These are phyloP conservation scores for Peziza echinospora DNA, from an alignment of 495 filamentous ascomycete genomes.

Conservation along the genomic window DNA sequence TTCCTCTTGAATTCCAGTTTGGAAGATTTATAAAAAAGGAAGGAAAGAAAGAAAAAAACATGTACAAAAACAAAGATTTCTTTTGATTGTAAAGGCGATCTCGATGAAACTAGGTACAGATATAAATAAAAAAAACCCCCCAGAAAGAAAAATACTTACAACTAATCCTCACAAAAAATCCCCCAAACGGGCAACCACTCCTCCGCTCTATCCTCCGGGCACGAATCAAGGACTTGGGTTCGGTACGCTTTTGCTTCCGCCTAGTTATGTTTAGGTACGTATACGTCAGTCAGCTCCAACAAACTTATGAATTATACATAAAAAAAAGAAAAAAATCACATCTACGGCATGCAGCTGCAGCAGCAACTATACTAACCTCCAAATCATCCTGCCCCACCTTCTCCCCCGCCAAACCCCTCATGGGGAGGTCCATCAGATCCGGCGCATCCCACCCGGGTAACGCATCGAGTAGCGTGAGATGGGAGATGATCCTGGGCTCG, in stretches of 20 bases:
- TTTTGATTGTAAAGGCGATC: too few relatives aligned
- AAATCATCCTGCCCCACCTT: neutral
- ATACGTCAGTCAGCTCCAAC: neutral
- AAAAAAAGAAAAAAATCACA: neutral
- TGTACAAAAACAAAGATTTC: too few relatives aligned
- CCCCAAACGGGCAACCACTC: neutral
- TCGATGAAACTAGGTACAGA: too few relatives aligned
- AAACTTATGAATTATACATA: neutral
- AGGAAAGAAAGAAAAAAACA: too few relatives aligned
- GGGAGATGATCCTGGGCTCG: neutral
- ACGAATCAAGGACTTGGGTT: neutral
- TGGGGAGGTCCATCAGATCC: neutral
- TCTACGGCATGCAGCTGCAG: too few relatives aligned
- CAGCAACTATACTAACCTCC: too few relatives aligned
- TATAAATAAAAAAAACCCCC: too few relatives aligned
- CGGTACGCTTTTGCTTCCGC: neutral
- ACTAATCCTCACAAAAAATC: neutral
- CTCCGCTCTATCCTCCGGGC: neutral
- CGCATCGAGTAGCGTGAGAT: neutral
- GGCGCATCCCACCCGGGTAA: neutral
- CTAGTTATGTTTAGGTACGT: neutral
- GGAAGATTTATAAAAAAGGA: too few relatives aligned
- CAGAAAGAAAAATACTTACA: too few relatives aligned
- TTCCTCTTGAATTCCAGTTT: too few relatives aligned
- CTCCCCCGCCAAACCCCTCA: neutral